Conservation (phyloP, 495 filamentous ascomycete genomes). For the Penicillium pancosmium region DNA sequence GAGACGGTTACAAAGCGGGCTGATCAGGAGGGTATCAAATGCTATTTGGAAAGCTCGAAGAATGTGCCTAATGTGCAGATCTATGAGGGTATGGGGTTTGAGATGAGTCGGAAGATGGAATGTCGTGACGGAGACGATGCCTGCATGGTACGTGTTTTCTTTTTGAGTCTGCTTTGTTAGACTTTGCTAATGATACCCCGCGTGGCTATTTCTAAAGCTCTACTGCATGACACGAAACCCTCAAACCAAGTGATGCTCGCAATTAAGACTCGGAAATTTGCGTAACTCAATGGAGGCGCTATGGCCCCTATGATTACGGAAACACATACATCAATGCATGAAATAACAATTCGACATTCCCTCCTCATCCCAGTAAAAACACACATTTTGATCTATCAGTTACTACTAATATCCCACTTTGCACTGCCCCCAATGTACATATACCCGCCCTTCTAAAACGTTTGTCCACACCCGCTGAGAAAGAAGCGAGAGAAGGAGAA, state of each 20-base stretch:
- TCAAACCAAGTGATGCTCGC: constrained; percentile 16
- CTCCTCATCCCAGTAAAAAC: background rate
- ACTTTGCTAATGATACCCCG: too few relatives aligned
- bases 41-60: constrained; percentile 66
- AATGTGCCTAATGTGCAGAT: constrained; percentile 64
- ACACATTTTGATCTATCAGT: background rate
- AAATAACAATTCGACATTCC: background rate
- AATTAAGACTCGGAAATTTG: background rate
- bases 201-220: constrained; percentile 22
- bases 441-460: background rate
- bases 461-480: background rate
- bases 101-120: constrained; percentile 60
- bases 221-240: constrained; percentile 40
- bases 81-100: constrained; percentile 65
- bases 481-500: background rate
- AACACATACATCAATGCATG: background rate
- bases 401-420: background rate
- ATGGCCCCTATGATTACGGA: background rate
- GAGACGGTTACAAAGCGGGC: constrained; percentile 57
- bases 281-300: background rate
- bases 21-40: constrained; percentile 58
- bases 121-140: constrained; percentile 58
- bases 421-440: background rate
- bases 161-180: background rate
- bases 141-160: constrained; percentile 32